A percentile compares a stretch with the other conserved stretches of the same genome.
Evolutionary conservation across 306 rosid genomes (phyloP).

Genomic region (Hylodesmum podocarpum): DNA sequence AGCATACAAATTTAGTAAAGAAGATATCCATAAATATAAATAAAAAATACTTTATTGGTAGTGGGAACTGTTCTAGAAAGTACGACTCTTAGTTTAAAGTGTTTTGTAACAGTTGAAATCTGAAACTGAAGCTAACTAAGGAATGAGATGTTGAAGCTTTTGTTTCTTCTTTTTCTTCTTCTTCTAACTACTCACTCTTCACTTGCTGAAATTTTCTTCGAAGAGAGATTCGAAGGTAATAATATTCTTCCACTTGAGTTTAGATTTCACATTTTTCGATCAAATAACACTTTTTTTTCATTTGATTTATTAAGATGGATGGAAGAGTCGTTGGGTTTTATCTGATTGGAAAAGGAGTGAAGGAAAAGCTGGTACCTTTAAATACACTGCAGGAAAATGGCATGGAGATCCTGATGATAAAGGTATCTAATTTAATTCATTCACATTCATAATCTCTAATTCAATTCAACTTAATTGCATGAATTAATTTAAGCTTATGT

Average conservation of each 20-base stretch:
- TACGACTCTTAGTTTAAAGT: background rate
- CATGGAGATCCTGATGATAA: conserved; percentile 74
- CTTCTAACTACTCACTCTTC: conserved; percentile 33
- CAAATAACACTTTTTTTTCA: too few relatives aligned
- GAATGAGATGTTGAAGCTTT: conserved; percentile 30
- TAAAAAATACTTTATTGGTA: background rate
- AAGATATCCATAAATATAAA: background rate
- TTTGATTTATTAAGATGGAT: conserved; percentile 47
- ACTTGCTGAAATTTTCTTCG: conserved; percentile 52
- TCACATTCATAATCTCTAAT: background rate
- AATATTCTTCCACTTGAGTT: background rate
- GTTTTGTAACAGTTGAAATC: background rate
- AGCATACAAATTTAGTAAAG: too few relatives aligned
- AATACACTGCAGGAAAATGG: conserved; percentile 80
- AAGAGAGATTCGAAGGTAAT: conserved; percentile 66
- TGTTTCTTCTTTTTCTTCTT: conserved; percentile 19
- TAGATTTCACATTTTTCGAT: background rate
- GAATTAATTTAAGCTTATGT: too few relatives aligned
- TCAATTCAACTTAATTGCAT: too few relatives aligned
- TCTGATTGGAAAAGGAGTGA: conserved; percentile 84
- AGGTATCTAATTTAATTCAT: conserved; percentile 41
- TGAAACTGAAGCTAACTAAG: background rate
- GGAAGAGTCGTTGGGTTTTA: conserved; percentile 82
- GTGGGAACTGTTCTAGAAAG: conserved; percentile 28
- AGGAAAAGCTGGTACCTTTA: conserved; percentile 78